phyloP scores from a whole-genome alignment of 495 filamentous ascomycete genomes.

The Cryomyces antarcticus region DNA sequence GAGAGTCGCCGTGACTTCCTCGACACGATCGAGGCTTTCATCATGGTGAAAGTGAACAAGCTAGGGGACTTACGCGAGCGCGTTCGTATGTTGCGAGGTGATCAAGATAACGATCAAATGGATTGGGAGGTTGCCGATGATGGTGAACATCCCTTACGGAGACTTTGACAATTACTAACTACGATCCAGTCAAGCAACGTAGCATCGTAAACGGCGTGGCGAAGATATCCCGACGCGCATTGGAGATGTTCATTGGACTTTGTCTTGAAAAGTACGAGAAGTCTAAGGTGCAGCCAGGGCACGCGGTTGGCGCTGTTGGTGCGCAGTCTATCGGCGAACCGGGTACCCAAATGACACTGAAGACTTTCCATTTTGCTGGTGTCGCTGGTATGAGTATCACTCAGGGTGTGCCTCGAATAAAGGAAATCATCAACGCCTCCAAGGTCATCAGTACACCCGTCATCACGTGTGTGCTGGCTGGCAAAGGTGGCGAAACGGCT shows the following conservation, averaged over 20 bases:
- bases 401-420: conserved; percentile 96
- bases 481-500: conserved; percentile 42
- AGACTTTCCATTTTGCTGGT: conserved; percentile 99
- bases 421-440: conserved; percentile 98
- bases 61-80: conserved; percentile 20
- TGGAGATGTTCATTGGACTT: conserved; percentile 54
- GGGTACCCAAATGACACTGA: conserved; percentile 97
- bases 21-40: conserved; percentile 48
- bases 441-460: conserved; percentile 85
- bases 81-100: not conserved
- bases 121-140: not conserved
- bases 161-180: not conserved
- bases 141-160: not conserved
- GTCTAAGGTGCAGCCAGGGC: conserved; percentile 78
- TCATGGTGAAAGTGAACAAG: conserved; percentile 33
- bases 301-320: conserved; percentile 92
- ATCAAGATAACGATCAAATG: not conserved
- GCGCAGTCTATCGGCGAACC: conserved; percentile 97
- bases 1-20: conserved; percentile 75
- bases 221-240: conserved; percentile 55
- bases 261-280: conserved; percentile 80
- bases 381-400: conserved; percentile 98
- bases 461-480: conserved; percentile 64
- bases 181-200: conserved; percentile 17
- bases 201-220: conserved; percentile 39